Evolutionary conservation across 2,329 filamentous ascomycete genomes (phyloP).

Genomic region (Herpotrichia juniperi): DNA sequence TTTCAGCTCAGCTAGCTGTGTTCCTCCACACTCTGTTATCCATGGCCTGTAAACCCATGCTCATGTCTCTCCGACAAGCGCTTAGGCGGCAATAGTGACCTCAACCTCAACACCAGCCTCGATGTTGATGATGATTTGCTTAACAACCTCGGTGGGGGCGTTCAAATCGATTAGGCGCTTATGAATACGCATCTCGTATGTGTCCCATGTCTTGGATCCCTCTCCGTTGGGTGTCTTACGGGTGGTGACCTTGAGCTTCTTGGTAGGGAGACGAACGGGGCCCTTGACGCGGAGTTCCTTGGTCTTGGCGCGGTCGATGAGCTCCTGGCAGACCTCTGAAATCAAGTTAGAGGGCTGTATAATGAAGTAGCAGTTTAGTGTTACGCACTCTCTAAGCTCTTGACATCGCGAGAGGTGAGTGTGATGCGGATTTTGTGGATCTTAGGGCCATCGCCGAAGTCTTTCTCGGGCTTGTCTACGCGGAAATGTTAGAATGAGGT

Average conservation of each 20-base stretch:
- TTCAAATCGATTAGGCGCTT: slow-evolving; percentile 98
- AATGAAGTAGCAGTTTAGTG: neutral
- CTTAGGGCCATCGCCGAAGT: slow-evolving; percentile 91
- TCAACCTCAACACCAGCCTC: slow-evolving; percentile 93
- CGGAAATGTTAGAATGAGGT: slow-evolving; percentile 10
- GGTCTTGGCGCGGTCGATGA: slow-evolving; percentile 97
- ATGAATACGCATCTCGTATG: slow-evolving; percentile 99
- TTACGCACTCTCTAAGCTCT: slow-evolving; percentile 81
- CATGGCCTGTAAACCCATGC: no score
- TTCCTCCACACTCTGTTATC: no score
- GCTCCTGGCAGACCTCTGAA: slow-evolving; percentile 81
- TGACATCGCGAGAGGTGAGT: slow-evolving; percentile 92
- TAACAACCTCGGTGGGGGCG: slow-evolving; percentile 96
- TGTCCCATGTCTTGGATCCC: slow-evolving; percentile 99
- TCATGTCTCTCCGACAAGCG: neutral
- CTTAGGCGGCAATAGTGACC: slow-evolving; percentile 86
- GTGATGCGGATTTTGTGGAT: slow-evolving; percentile 99
- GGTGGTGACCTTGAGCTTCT: slow-evolving; percentile 95
- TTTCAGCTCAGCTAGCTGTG: no score
- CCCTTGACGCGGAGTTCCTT: slow-evolving; percentile 99
- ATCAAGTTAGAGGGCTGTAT: neutral
- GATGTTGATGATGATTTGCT: slow-evolving; percentile 96
- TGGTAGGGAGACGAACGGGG: slow-evolving; percentile 95
- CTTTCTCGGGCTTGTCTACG: slow-evolving; percentile 83
- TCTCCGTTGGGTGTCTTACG: slow-evolving; percentile 99